Conservation (phyloP, 2,329 filamentous ascomycete species). For the Pseudopithomyces maydicus region DNA sequence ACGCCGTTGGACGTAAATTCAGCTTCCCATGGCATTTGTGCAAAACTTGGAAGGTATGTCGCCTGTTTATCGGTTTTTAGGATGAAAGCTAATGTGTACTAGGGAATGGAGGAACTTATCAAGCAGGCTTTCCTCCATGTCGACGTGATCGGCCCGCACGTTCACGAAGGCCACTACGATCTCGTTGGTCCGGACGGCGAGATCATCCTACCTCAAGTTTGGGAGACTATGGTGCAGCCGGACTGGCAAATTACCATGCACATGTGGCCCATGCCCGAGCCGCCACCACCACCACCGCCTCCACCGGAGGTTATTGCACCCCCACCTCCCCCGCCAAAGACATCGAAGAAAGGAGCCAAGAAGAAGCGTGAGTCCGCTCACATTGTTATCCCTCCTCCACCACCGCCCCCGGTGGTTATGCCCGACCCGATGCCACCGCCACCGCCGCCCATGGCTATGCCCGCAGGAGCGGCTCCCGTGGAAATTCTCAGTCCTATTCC, state of each 20-base stretch:
- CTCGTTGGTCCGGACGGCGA: constrained; percentile 52
- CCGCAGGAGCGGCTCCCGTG: not conserved
- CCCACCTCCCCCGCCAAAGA: not conserved
- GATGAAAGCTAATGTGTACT: constrained; percentile 59
- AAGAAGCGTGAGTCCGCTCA: constrained; percentile 16
- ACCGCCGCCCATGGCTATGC: constrained; percentile 4
- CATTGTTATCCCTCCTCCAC: constrained; percentile 9
- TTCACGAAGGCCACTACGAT: constrained; percentile 53
- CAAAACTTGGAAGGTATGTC: constrained; percentile 60
- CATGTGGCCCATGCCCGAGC: constrained; percentile 51
- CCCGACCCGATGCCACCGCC: constrained; percentile 15
- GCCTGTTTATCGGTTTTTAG: constrained; percentile 65
- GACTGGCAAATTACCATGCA: constrained; percentile 53
- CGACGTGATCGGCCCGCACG: constrained; percentile 49
- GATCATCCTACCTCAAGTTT: constrained; percentile 53
- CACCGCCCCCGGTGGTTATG: constrained; percentile 9
- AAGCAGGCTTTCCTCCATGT: constrained; percentile 53
- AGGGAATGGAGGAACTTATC: constrained; percentile 53
- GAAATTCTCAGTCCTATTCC: constrained; percentile 5
- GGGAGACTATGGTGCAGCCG: constrained; percentile 52
- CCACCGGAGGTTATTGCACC: not conserved
- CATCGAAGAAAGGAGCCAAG: constrained; percentile 7
- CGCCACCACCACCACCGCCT: constrained; percentile 17
- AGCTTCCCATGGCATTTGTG: constrained; percentile 22
- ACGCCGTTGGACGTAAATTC: constrained; percentile 24